phyloP scores from a whole-genome alignment of 352 stramenopile genomes.

The Lagenidium giganteum region DNA sequence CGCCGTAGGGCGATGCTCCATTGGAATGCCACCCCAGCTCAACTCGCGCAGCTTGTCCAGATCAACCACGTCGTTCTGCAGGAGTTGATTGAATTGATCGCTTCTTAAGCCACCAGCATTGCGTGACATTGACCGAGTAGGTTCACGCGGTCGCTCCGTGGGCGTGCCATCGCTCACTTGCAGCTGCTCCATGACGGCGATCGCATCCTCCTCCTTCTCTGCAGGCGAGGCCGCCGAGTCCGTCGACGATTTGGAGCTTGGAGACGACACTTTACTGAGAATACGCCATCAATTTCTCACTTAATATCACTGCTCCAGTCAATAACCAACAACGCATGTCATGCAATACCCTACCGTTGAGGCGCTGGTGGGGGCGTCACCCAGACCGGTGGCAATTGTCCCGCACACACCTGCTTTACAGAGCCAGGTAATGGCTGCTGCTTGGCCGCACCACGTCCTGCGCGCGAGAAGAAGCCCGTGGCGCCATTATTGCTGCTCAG shows the following conservation, averaged over 20 bases:
- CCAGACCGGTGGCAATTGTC: conserved; percentile 75
- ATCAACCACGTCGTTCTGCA: conserved; percentile 81
- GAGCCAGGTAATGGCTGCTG: conserved; percentile 55
- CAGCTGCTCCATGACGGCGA: conserved; percentile 10
- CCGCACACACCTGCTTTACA: conserved; percentile 67
- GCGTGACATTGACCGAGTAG: conserved; percentile 26
- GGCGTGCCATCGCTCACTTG: conserved; percentile 1
- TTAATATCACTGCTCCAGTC: too few relatives aligned
- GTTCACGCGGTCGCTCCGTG: neutral
- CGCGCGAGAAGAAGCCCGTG: conserved; percentile 66
- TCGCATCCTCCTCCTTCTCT: conserved; percentile 17
- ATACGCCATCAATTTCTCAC: too few relatives aligned
- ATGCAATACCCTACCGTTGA: too few relatives aligned
- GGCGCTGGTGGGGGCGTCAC: conserved; percentile 52
- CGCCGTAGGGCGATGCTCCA: conserved; percentile 75
- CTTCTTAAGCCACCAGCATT: conserved; percentile 65
- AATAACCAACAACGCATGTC: neutral
- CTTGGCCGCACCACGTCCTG: conserved; percentile 20
- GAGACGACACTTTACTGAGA: conserved; percentile 15
- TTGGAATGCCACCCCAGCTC: conserved; percentile 90
- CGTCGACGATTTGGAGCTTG: conserved; percentile 8
- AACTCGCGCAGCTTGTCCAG: conserved; percentile 86
- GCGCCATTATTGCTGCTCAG: conserved; percentile 35
- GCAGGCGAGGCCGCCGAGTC: conserved; percentile 8
- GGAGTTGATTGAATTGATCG: conserved; percentile 63